These are phyloP conservation scores for Ambrosia hybrid DNA, from an alignment of 140 eudicot species.

Conservation along the genomic window DNA sequence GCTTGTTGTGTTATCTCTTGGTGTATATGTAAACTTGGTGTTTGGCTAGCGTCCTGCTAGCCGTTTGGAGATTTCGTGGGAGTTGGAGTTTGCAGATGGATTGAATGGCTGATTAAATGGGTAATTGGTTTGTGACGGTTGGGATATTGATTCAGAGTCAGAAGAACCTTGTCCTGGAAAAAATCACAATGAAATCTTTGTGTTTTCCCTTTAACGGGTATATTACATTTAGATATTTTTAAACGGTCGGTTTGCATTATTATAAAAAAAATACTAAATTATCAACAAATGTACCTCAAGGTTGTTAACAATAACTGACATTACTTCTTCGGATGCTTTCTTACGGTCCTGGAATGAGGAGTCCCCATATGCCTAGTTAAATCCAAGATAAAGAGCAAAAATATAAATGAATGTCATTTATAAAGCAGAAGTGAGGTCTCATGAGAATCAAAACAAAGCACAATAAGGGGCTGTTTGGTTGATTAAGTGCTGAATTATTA, in stretches of 20 bases:
- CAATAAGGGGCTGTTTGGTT: too few relatives aligned
- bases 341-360: slow-evolving; percentile 95
- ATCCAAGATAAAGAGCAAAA: slow-evolving; percentile 15
- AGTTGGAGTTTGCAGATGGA: too few relatives aligned
- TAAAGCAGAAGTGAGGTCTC: slow-evolving; percentile 6
- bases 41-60: too few relatives aligned
- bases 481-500: too few relatives aligned
- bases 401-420: slow-evolving; percentile 10
- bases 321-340: slow-evolving; percentile 87
- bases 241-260: neutral
- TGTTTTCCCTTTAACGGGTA: slow-evolving; percentile 11
- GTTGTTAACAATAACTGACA: slow-evolving; percentile 61
- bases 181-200: slow-evolving; percentile 18
- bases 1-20: too few relatives aligned
- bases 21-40: too few relatives aligned
- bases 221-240: slow-evolving; percentile 5
- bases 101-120: too few relatives aligned
- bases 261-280: slow-evolving; percentile 4
- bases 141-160: slow-evolving; percentile 78
- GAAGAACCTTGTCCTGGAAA: slow-evolving; percentile 89
- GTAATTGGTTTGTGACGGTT: too few relatives aligned
- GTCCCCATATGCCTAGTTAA: slow-evolving; percentile 81
- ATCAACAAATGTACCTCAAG: slow-evolving; percentile 61
- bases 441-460: neutral
- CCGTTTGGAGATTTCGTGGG: too few relatives aligned